Conservation (phyloP, 192 early-diverging fungal genomes). For the Entophlyctis helioformis region DNA sequence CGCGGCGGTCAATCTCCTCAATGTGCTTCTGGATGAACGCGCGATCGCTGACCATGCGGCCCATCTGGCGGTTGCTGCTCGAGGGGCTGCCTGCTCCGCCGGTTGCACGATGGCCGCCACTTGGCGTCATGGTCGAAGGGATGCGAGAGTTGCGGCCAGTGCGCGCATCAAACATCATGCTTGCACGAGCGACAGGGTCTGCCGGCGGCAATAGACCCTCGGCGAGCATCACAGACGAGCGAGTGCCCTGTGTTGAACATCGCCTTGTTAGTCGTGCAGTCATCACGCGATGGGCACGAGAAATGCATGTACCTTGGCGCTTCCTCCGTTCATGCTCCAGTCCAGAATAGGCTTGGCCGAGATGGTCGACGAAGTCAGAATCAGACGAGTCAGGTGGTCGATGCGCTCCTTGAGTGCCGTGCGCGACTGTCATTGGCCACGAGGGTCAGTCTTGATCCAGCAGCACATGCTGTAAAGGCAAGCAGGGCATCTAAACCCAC, state of each 20-base stretch:
- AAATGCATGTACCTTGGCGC: conserved; percentile 1
- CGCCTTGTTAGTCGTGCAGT: not conserved
- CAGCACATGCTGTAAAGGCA: no score
- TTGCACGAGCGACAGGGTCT: not conserved
- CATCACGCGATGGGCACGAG: not conserved
- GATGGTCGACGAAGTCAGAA: conserved; percentile 60
- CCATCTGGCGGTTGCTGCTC: conserved; percentile 5
- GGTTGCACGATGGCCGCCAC: not conserved
- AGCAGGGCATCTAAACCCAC: no score
- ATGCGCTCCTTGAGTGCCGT: conserved; percentile 74
- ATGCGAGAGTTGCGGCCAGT: not conserved
- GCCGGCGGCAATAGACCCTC: conserved; percentile 26
- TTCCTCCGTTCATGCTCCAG: conserved; percentile 29
- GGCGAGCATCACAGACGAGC: conserved; percentile 21
- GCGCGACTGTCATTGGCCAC: conserved; percentile 37
- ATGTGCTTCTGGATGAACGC: conserved; percentile 32
- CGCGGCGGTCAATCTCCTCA: conserved; percentile 29
- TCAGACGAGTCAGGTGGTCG: conserved; percentile 74
- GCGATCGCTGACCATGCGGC: conserved; percentile 8
- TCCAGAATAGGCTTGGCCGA: conserved; percentile 31
- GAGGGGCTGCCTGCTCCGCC: conserved; percentile 2
- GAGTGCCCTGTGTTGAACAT: conserved; percentile 7
- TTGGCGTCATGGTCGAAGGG: not conserved
- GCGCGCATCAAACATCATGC: not conserved
- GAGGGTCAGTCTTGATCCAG: no score